A percentile compares a stretch with the other conserved stretches of the same genome.
Conservation (phyloP, 768 basidiomycete genomes). For the Dentipellis sp. region DNA sequence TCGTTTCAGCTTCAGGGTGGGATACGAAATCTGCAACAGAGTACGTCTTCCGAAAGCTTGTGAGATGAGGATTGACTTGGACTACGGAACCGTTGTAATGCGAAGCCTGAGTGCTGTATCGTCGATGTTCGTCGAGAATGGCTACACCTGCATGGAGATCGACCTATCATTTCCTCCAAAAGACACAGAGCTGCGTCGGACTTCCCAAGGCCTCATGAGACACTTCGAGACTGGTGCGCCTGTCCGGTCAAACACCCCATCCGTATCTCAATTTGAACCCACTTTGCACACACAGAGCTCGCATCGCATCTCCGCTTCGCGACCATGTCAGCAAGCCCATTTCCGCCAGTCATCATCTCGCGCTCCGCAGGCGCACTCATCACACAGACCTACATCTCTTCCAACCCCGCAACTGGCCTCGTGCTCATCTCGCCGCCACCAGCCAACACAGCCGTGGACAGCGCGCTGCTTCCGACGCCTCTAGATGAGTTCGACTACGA, state of each 20-base stretch:
- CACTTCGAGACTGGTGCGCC: background rate
- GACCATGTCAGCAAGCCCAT: slow-evolving; percentile 27
- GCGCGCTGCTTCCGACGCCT: slow-evolving; percentile 23
- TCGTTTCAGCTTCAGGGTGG: slow-evolving; percentile 40
- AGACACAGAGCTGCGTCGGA: background rate
- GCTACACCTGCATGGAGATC: slow-evolving; percentile 39
- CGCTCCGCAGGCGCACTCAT: slow-evolving; percentile 41
- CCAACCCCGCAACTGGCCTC: slow-evolving; percentile 52
- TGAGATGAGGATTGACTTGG: background rate
- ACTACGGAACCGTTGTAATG: background rate
- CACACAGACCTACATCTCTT: slow-evolving; percentile 60
- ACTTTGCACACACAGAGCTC: slow-evolving; percentile 26
- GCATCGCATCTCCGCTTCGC: slow-evolving; percentile 32
- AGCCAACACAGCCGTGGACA: slow-evolving; percentile 27
- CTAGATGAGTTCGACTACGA: slow-evolving; percentile 51
- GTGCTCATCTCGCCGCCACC: slow-evolving; percentile 51
- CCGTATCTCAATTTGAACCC: background rate
- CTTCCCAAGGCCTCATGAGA: background rate
- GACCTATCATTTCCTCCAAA: slow-evolving; percentile 25
- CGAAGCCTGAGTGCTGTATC: slow-evolving; percentile 24
- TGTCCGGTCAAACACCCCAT: background rate
- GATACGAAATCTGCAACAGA: slow-evolving; percentile 27
- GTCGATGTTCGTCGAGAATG: slow-evolving; percentile 34
- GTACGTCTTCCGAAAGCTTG: background rate
- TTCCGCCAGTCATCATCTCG: slow-evolving; percentile 51